A percentile compares a stretch with the other conserved stretches of the same genome.
Evolutionary conservation across 129 eudicot genomes (phyloP).

Genomic region (Solidago caesia): DNA sequence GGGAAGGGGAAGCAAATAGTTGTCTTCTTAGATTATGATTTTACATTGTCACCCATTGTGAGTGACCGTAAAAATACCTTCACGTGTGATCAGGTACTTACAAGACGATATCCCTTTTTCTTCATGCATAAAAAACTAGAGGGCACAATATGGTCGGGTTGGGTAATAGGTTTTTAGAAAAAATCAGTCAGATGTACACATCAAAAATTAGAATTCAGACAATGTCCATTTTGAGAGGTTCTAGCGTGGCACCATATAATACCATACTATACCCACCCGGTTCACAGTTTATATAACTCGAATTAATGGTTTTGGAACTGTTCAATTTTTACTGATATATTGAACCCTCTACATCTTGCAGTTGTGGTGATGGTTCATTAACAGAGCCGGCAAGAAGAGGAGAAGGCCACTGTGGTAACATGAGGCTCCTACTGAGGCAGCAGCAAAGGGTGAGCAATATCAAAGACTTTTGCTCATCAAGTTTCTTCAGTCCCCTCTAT

Average conservation of each 20-base stretch:
- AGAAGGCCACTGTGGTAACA: conserved; percentile 96
- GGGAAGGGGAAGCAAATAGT: conserved; percentile 44
- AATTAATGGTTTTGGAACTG: no score
- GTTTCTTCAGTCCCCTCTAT: neutral
- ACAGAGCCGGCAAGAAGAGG: conserved; percentile 88
- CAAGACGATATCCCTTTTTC: neutral
- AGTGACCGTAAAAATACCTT: conserved; percentile 51
- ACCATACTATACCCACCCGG: neutral
- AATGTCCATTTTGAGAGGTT: no score
- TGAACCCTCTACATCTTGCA: conserved; percentile 37
- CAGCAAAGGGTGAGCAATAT: conserved; percentile 73
- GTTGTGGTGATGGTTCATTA: conserved; percentile 88
- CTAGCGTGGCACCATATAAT: no score
- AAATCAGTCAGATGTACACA: neutral
- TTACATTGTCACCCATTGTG: conserved; percentile 55
- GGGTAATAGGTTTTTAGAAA: neutral
- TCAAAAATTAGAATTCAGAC: no score
- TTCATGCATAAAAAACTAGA: neutral
- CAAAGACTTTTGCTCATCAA: conserved; percentile 11
- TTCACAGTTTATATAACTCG: no score
- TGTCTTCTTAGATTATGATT: conserved; percentile 59
- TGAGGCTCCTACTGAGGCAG: conserved; percentile 96
- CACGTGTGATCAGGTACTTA: conserved; percentile 52
- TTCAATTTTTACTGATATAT: neutral
- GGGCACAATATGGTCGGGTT: neutral